A percentile compares a stretch with the other conserved stretches of the same genome.
phyloP scores from a whole-genome alignment of 2,329 filamentous ascomycete species.

The Colletotrichum sp. region DNA sequence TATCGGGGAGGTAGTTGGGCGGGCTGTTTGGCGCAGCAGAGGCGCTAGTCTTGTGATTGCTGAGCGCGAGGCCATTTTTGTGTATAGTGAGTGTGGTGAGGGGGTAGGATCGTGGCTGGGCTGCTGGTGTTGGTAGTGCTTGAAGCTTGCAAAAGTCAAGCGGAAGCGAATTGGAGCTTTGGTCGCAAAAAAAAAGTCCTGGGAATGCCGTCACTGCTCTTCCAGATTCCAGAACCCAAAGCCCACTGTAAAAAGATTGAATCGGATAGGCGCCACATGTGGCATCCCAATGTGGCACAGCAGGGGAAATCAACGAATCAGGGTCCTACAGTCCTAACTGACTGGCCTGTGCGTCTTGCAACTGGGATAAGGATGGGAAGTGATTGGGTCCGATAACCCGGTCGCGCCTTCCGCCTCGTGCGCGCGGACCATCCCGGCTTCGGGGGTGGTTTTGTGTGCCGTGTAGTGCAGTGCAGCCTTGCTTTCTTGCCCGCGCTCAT shows the following conservation, averaged over 20 bases:
- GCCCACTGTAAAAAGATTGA: background rate
- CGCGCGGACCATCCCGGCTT: conserved; percentile 2
- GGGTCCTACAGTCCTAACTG: background rate
- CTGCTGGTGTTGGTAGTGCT: background rate
- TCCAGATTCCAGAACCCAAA: background rate
- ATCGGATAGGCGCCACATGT: background rate
- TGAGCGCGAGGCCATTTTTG: conserved; percentile 16
- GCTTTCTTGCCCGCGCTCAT: background rate
- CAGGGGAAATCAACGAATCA: background rate
- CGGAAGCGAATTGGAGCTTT: background rate
- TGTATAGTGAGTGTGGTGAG: background rate
- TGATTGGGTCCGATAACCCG: background rate
- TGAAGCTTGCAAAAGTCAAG: background rate
- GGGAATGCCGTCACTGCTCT: conserved; percentile 15
- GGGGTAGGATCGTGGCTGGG: background rate
- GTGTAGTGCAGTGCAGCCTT: background rate
- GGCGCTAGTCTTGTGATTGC: background rate
- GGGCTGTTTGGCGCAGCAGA: conserved; percentile 1
- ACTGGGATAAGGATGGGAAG: background rate
- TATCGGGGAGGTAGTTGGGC: conserved; percentile 1
- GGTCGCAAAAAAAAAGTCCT: background rate
- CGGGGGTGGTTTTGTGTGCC: background rate
- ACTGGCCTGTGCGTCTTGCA: background rate
- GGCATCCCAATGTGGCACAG: background rate
- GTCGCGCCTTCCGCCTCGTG: conserved; percentile 11